A percentile compares a stretch with the other conserved stretches of the same genome.
Conservation (phyloP, 495 filamentous ascomycete genomes). For the Penicillium herquei region DNA sequence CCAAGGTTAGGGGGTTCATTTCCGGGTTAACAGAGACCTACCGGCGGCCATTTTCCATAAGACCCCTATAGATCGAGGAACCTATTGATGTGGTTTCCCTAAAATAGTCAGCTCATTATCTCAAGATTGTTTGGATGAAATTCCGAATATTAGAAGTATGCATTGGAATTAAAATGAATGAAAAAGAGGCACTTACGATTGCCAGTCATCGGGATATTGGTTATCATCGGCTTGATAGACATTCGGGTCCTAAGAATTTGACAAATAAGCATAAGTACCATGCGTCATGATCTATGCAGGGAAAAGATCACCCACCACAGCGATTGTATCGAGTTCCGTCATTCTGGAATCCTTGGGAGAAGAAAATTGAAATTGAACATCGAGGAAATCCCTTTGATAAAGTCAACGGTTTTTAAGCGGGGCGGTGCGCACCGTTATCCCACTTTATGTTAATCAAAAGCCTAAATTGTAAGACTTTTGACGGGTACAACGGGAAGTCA, state of each 20-base stretch:
- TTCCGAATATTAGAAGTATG: no score
- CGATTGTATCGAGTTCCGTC: background rate
- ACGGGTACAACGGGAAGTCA: background rate
- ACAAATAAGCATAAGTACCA: background rate
- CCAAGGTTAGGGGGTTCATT: background rate
- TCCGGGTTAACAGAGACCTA: background rate
- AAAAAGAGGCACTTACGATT: background rate
- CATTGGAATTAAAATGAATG: background rate
- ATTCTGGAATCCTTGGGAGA: background rate
- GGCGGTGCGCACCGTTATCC: background rate
- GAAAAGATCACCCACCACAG: background rate
- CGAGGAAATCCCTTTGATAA: background rate
- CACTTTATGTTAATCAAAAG: background rate
- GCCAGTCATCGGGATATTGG: background rate
- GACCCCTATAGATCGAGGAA: constrained; percentile 4
- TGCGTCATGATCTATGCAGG: background rate
- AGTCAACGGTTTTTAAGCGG: background rate
- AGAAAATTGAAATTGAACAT: background rate
- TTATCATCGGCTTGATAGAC: background rate
- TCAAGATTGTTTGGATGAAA: background rate
- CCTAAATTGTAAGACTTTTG: background rate
- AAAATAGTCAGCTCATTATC: background rate
- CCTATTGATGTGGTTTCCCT: constrained; percentile 4
- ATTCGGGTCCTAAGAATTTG: background rate
- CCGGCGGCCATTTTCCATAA: constrained; percentile 9